Evolutionary conservation across 495 filamentous ascomycete species (phyloP).

Genomic region (Podospora sp.): DNA sequence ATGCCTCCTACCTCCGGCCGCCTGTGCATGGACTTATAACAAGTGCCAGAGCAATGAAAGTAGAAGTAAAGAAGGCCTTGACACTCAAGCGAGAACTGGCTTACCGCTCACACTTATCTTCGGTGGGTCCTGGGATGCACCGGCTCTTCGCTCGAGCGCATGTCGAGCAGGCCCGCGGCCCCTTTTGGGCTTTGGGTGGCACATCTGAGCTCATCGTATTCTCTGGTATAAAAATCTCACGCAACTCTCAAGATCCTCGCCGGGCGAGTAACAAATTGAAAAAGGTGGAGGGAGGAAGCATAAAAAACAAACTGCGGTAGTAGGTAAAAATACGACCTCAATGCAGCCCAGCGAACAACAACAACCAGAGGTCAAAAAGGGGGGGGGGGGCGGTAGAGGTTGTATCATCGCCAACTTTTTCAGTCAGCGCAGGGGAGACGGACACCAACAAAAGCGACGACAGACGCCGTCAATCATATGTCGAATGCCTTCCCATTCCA

Average conservation of each 20-base stretch:
- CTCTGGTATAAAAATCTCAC: background rate
- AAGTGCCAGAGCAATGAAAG: background rate
- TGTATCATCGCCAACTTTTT: background rate
- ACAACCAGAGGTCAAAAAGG: background rate
- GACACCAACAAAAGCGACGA: background rate
- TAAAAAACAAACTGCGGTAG: no score
- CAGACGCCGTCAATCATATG: background rate
- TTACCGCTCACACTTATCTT: conserved; percentile 30
- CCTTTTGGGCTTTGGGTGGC: conserved; percentile 21
- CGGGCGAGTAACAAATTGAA: background rate
- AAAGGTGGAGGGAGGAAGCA: no score
- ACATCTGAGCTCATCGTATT: conserved; percentile 3
- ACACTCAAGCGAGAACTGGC: background rate
- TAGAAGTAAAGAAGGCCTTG: background rate
- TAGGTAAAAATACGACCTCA: no score
- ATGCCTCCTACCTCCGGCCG: background rate
- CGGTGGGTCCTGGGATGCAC: conserved; percentile 27
- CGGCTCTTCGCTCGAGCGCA: conserved; percentile 32
- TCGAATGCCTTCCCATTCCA: background rate
- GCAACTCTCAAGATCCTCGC: background rate
- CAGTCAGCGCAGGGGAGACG: background rate
- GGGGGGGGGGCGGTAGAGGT: background rate
- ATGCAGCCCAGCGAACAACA: no score
- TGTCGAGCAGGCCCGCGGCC: conserved; percentile 30
- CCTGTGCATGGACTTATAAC: background rate